Percentiles rank a stretch among this genome's conserved stretches.
phyloP scores from a whole-genome alignment of 345 rosid species.

The Fremontodendron californicum region DNA sequence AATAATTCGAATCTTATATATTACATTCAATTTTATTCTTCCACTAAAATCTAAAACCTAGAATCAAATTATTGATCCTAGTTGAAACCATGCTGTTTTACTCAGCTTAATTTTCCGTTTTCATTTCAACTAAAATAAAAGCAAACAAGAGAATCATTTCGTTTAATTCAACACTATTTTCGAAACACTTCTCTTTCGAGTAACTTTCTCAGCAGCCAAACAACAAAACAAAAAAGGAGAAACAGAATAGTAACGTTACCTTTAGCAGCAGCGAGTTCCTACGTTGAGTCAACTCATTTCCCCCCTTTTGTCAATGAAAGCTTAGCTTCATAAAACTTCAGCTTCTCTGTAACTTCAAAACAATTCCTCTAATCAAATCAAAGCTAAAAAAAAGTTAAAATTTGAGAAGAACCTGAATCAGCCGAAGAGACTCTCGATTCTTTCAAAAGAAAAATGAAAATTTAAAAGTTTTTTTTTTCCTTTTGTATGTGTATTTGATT shows the following conservation, averaged over 20 bases:
- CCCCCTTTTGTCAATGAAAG: conserved; percentile 26
- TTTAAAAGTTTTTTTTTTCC: neutral
- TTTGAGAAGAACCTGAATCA: neutral
- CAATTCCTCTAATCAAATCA: conserved; percentile 6
- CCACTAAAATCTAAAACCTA: conserved; percentile 1
- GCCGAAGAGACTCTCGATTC: neutral
- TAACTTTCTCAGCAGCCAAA: conserved; percentile 30
- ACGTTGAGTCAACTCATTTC: conserved; percentile 30
- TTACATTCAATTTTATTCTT: conserved; percentile 1
- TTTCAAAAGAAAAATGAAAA: neutral
- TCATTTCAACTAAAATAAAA: conserved; percentile 5
- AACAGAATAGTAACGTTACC: conserved; percentile 10
- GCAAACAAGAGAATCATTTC: neutral
- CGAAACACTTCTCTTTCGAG: conserved; percentile 6
- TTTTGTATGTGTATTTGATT: neutral
- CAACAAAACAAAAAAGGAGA: conserved; percentile 26
- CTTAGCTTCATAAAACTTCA: conserved; percentile 24
- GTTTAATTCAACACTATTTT: neutral
- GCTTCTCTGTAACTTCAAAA: conserved; percentile 3
- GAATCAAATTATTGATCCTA: conserved; percentile 5
- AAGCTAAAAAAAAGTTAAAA: neutral
- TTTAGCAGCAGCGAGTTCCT: conserved; percentile 14
- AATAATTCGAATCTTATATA: conserved; percentile 6
- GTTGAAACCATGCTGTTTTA: neutral
- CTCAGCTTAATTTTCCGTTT: neutral